These are phyloP conservation scores for Smittium mucronatum DNA, from an alignment of 371 early-diverging fungal species.

Conservation along the genomic window DNA sequence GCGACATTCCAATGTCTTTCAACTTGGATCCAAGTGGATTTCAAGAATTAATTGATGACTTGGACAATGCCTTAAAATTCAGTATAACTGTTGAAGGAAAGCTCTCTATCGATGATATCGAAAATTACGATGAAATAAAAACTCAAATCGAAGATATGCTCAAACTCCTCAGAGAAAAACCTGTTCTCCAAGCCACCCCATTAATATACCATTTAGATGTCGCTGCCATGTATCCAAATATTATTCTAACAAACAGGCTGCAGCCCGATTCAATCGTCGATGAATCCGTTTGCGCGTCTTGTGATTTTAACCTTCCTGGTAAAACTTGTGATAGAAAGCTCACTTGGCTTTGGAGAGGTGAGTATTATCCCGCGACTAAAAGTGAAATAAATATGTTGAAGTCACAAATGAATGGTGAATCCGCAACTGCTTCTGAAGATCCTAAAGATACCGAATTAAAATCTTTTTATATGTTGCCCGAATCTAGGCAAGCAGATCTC, in stretches of 20 bases:
- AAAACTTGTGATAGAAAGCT: conserved; percentile 89
- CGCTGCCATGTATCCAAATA: conserved; percentile 99
- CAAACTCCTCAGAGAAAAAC: conserved; percentile 52
- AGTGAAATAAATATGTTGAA: conserved; percentile 88
- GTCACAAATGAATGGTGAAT: conserved; percentile 70
- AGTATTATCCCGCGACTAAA: conserved; percentile 82
- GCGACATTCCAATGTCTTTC: conserved; percentile 89
- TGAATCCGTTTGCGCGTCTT: conserved; percentile 84
- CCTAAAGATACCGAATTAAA: background rate
- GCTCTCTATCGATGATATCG: conserved; percentile 46
- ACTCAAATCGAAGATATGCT: conserved; percentile 45
- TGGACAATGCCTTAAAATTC: conserved; percentile 85
- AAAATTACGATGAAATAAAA: conserved; percentile 62
- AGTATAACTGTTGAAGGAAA: conserved; percentile 75
- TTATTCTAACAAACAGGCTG: conserved; percentile 97
- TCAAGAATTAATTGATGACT: conserved; percentile 68
- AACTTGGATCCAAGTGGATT: conserved; percentile 61
- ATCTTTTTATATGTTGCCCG: conserved; percentile 36
- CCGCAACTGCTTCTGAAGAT: conserved; percentile 51
- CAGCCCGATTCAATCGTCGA: conserved; percentile 97
- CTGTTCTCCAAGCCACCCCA: conserved; percentile 66
- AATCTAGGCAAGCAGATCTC: conserved; percentile 51
- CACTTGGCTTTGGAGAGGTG: conserved; percentile 98
- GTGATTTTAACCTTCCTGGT: conserved; percentile 83
- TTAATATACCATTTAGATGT: conserved; percentile 99